Conservation (phyloP, 106 monocot species). For the Acanthochlamys bracteata region DNA sequence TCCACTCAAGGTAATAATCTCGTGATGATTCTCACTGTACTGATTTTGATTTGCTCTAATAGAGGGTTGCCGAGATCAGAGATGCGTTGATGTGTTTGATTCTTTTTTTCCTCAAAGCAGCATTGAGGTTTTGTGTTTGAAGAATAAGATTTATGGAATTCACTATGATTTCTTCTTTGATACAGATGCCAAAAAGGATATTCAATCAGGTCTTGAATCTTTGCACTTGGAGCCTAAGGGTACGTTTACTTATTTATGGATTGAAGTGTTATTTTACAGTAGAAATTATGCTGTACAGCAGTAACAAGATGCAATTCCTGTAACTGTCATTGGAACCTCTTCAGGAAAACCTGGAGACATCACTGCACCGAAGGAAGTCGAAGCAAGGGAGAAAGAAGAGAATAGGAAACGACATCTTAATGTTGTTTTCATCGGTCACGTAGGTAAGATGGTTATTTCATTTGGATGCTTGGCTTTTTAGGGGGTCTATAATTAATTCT, state of each 20-base stretch:
- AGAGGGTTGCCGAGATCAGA: neutral
- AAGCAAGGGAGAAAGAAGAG: slow-evolving; percentile 32
- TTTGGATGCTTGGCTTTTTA: no score
- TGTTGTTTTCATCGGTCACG: slow-evolving; percentile 95
- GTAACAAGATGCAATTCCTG: no score
- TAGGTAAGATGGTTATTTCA: slow-evolving; percentile 40
- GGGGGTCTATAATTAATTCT: no score
- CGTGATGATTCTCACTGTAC: neutral
- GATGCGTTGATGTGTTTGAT: neutral
- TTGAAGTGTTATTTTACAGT: neutral
- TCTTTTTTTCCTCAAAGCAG: no score
- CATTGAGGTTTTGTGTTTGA: neutral
- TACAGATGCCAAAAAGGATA: slow-evolving; percentile 45
- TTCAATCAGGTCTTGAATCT: slow-evolving; percentile 40
- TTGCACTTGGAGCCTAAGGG: slow-evolving; percentile 64
- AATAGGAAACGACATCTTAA: slow-evolving; percentile 65
- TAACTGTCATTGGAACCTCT: neutral
- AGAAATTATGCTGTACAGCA: neutral
- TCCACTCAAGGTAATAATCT: neutral
- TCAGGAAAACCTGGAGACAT: slow-evolving; percentile 31
- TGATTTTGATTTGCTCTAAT: neutral
- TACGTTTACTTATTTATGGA: slow-evolving; percentile 11
- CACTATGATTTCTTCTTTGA: neutral
- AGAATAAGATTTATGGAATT: neutral
- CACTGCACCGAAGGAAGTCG: slow-evolving; percentile 19